Conservation (phyloP, 2,329 filamentous ascomycete species). For the Aspergillus novoparasiticus region DNA sequence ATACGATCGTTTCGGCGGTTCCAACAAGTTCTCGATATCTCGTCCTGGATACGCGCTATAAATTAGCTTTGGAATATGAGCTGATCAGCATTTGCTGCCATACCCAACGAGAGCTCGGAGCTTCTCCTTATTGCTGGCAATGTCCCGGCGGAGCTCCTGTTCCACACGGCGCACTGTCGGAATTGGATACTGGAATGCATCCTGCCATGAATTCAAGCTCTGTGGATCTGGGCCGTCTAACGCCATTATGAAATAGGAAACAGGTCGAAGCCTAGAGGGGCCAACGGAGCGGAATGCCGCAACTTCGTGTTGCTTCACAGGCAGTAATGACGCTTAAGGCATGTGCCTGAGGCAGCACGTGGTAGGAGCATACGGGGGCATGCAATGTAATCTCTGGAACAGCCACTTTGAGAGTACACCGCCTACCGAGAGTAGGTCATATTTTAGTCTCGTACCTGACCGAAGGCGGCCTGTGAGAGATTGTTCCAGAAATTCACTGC, state of each 20-base stretch:
- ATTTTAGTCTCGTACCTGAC: not conserved
- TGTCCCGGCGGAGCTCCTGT: slow-evolving; percentile 64
- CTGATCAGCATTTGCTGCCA: slow-evolving; percentile 17
- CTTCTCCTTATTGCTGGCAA: slow-evolving; percentile 66
- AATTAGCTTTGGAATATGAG: slow-evolving; percentile 8
- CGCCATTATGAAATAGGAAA: slow-evolving; percentile 47
- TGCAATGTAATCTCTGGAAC: not conserved
- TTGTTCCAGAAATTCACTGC: not conserved
- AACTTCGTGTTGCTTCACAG: slow-evolving; percentile 7
- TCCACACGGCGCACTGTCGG: slow-evolving; percentile 65
- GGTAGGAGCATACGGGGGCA: not conserved
- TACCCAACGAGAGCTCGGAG: slow-evolving; percentile 68
- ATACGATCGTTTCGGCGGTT: slow-evolving; percentile 90
- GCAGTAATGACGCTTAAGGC: slow-evolving; percentile 9
- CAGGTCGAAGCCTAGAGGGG: not conserved
- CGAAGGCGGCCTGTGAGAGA: not conserved
- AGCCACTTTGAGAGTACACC: not conserved
- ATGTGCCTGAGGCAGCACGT: slow-evolving; percentile 26
- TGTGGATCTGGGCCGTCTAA: slow-evolving; percentile 59
- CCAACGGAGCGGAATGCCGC: slow-evolving; percentile 7
- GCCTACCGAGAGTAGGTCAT: not conserved
- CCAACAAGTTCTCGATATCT: slow-evolving; percentile 87
- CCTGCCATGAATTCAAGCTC: slow-evolving; percentile 63
- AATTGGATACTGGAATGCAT: slow-evolving; percentile 68
- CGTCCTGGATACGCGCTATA: slow-evolving; percentile 45